A percentile compares a stretch with the other conserved stretches of the same genome.
phyloP scores from a whole-genome alignment of 805 yeast species.

The Millerago galiae region DNA sequence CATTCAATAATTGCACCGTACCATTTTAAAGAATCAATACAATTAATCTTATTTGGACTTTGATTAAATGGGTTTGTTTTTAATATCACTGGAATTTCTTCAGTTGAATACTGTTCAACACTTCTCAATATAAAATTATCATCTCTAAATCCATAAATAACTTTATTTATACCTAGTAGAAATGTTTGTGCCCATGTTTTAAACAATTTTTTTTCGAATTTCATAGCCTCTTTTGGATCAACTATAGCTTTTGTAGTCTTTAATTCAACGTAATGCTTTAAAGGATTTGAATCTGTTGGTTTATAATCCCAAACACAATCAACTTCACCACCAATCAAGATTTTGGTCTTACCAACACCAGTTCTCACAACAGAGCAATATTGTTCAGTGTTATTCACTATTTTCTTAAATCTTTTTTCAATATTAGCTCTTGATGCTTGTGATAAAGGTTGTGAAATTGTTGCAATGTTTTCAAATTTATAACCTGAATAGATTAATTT shows the following conservation, averaged over 20 bases:
- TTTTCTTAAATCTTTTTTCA: constrained; percentile 54
- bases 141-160: constrained; percentile 84
- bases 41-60: constrained; percentile 48
- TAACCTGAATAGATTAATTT: constrained; percentile 61
- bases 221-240: constrained; percentile 49
- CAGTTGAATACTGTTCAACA: constrained; percentile 72
- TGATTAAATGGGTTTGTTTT: constrained; percentile 42
- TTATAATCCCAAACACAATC: constrained; percentile 85
- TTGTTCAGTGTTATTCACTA: constrained; percentile 70
- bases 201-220: constrained; percentile 71
- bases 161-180: constrained; percentile 72
- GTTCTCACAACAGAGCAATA: constrained; percentile 76
- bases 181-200: constrained; percentile 93
- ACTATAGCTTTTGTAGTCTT: constrained; percentile 61
- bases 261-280: constrained; percentile 77
- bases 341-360: constrained; percentile 67
- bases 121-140: constrained; percentile 54
- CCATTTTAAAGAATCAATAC: constrained; percentile 77
- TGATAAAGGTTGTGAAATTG: constrained; percentile 72
- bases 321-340: constrained; percentile 82
- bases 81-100: constrained; percentile 66
- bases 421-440: constrained; percentile 57
- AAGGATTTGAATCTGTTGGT: constrained; percentile 38
- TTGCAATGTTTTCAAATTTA: constrained; percentile 77
- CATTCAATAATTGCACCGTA: constrained; percentile 81